A percentile compares a stretch with the other conserved stretches of the same genome.
phyloP scores from a whole-genome alignment of 2,329 filamentous ascomycete species.

The Calycina herbarum region DNA sequence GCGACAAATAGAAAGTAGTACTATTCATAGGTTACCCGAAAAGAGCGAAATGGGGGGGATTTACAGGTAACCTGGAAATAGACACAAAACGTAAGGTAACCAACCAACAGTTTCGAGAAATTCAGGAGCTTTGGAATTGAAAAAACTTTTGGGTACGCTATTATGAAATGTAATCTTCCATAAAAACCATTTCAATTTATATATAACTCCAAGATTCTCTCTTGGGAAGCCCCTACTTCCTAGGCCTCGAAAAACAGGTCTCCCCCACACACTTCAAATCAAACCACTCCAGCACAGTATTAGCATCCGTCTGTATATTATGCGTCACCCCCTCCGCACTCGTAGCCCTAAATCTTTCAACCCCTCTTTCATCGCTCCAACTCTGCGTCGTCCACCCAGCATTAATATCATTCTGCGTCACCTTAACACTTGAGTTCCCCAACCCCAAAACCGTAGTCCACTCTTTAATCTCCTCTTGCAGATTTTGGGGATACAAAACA shows the following conservation, averaged over 20 bases:
- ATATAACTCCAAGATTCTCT: too few relatives aligned
- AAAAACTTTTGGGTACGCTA: too few relatives aligned
- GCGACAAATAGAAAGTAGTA: too few relatives aligned
- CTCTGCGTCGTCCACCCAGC: constrained; percentile 32
- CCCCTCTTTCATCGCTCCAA: constrained; percentile 21
- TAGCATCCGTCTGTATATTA: constrained; percentile 29
- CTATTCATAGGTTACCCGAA: too few relatives aligned
- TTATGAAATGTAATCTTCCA: too few relatives aligned
- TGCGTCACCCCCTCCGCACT: constrained; percentile 26
- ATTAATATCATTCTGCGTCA: constrained; percentile 28
- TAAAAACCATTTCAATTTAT: too few relatives aligned
- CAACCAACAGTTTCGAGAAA: too few relatives aligned
- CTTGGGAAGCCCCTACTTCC: neutral
- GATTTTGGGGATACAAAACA: constrained; percentile 41
- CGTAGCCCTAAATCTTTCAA: constrained; percentile 23
- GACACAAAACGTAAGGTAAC: too few relatives aligned
- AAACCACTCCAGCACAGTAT: constrained; percentile 29
- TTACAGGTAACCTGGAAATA: too few relatives aligned
- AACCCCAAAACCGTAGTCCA: constrained; percentile 45
- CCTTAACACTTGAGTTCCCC: neutral
- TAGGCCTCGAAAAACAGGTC: constrained; percentile 13
- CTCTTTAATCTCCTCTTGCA: constrained; percentile 45
- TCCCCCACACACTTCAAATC: constrained; percentile 15
- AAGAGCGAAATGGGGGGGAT: too few relatives aligned
- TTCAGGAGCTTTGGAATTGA: too few relatives aligned